phyloP scores from a whole-genome alignment of 164 flowering plant genomes.

The Piper longum region DNA sequence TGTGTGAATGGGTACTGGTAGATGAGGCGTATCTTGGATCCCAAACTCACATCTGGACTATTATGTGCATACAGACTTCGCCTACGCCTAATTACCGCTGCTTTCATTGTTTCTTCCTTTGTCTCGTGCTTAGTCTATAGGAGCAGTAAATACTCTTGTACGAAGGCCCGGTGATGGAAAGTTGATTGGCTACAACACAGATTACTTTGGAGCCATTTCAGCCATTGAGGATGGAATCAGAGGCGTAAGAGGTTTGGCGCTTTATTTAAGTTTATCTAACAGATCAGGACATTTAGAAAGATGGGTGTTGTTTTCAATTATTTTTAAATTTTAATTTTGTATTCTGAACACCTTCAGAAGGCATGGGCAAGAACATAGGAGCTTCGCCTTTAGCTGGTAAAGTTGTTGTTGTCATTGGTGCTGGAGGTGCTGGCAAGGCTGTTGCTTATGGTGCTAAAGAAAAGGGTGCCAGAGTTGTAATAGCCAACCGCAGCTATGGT shows the following conservation, averaged over 20 bases:
- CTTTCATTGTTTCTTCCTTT: too few relatives aligned
- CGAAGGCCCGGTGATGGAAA: too few relatives aligned
- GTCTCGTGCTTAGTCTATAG: constrained; percentile 24
- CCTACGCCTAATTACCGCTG: too few relatives aligned
- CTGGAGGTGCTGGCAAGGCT: constrained; percentile 99
- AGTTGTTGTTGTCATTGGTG: constrained; percentile 86
- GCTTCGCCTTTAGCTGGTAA: constrained; percentile 72
- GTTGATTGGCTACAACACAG: too few relatives aligned
- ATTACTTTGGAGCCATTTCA: too few relatives aligned
- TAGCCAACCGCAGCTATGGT: constrained; percentile 92
- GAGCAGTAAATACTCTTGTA: too few relatives aligned
- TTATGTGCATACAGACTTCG: too few relatives aligned
- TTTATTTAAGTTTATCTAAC: neutral
- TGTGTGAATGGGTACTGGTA: too few relatives aligned
- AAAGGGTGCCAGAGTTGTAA: constrained; percentile 77
- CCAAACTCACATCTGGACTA: too few relatives aligned
- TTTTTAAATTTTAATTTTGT: neutral
- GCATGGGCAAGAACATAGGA: constrained; percentile 7
- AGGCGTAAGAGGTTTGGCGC: constrained; percentile 1
- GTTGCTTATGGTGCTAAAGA: constrained; percentile 96
- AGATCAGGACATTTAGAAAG: too few relatives aligned
- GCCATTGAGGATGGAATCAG: neutral
- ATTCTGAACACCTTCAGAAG: constrained; percentile 26
- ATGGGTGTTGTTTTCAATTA: neutral
- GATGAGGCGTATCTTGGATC: too few relatives aligned